phyloP scores from a whole-genome alignment of 139 green algal species.

The Closterium sp. region DNA sequence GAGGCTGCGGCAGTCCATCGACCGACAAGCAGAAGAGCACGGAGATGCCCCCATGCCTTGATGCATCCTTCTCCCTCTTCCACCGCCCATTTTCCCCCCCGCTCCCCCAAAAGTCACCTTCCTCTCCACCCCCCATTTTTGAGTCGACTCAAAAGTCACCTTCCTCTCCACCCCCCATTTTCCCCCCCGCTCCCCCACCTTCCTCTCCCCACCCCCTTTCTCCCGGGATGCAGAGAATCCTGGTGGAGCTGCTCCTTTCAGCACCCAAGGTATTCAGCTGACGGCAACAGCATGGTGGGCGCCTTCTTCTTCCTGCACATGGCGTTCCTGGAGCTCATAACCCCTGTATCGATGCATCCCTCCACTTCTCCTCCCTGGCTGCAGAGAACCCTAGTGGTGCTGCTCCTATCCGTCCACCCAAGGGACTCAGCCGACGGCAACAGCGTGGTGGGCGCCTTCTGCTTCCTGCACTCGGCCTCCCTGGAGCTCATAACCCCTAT shows the following conservation, averaged over 20 bases:
- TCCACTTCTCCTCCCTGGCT: too few relatives aligned
- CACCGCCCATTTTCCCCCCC: not conserved
- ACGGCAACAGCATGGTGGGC: not conserved
- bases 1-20: too few relatives aligned
- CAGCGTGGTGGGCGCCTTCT: not conserved
- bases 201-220: too few relatives aligned
- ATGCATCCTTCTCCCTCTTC: not conserved
- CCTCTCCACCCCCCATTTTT: not conserved
- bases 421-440: not conserved
- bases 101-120: not conserved
- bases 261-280: not conserved
- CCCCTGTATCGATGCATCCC: too few relatives aligned
- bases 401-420: not conserved
- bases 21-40: too few relatives aligned
- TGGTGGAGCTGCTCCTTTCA: not conserved
- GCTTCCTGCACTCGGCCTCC: slow-evolving; percentile 16
- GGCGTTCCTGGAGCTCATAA: not conserved
- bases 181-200: too few relatives aligned
- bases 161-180: too few relatives aligned
- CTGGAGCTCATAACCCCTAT: not conserved
- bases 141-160: too few relatives aligned
- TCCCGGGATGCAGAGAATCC: not conserved
- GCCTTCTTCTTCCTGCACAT: slow-evolving; percentile 27
- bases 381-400: not conserved
- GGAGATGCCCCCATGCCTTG: too few relatives aligned